Evolutionary conservation across 1,284 basidiomycete genomes (phyloP), one percentile per base, ranked within the genome.

Genomic region (Moniliophthora roreri): DNA sequence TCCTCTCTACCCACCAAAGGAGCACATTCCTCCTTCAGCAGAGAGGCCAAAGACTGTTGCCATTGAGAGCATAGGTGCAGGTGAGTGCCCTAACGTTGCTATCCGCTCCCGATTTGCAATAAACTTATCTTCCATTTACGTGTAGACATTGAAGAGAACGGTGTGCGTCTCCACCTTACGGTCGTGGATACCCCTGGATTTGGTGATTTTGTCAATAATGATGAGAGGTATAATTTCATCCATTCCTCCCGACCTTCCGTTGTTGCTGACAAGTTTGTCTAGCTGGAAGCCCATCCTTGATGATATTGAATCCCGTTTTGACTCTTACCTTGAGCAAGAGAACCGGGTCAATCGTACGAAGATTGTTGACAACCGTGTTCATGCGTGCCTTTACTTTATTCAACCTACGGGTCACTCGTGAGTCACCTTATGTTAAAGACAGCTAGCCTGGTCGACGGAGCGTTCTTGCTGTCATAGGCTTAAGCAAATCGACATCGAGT

Each of bases 261-360:
- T 46, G 53, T 51, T 52, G 60, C 46, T 55, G 50, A 48, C 34
- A 10, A 24, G 13, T 28, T 21, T 52, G 13, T 18, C 48, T 28
- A 94, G 93, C 72, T 98, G 95, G 95, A 95, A 92, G 72, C 95
- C 95, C 50, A 96, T 98, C 60, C 82, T 97, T 36, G 94, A 97
- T 71, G 94, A 96, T 77, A 98, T 98, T 60, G 95, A 98, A 72
- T 86, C 91, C 38, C 90, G 95, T 50, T 98, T 96, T 64, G 95
- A 98, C 70, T 90, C 92, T 10, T 98, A 95, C 71, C 78, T 98
- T 60, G 95, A 98, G 71, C 95, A 97, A 72, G 95, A 98, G 78
- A 98, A 97, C 77, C 87, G 95, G 58, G 94, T 98, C 63, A 98
- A 98, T 78, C 81, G 92, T 47, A 79, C 77, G 65, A 95, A 95